These are phyloP conservation scores for Seiridium unicorne DNA, from an alignment of 2,329 filamentous ascomycete genomes.

Conservation along the genomic window DNA sequence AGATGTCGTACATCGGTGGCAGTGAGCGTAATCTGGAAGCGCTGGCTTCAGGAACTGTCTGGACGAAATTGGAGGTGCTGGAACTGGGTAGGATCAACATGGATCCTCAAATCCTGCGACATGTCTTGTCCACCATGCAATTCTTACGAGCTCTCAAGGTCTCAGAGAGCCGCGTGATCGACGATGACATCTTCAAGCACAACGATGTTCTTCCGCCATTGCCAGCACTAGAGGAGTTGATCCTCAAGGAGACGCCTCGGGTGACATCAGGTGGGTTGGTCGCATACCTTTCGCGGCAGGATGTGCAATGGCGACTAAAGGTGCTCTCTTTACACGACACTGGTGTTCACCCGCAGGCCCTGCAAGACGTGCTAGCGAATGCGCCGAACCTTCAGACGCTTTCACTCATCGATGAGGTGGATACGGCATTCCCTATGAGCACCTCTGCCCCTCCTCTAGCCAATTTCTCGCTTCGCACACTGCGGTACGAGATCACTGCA, in stretches of 20 bases:
- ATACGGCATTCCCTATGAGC: constrained; percentile 46
- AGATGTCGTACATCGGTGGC: constrained; percentile 82
- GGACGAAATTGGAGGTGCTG: constrained; percentile 70
- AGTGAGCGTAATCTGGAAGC: constrained; percentile 75
- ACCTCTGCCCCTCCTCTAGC: constrained; percentile 59
- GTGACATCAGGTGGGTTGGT: constrained; percentile 71
- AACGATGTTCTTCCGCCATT: constrained; percentile 68
- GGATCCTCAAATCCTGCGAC: constrained; percentile 68
- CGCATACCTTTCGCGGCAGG: constrained; percentile 62
- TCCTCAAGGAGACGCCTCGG: constrained; percentile 67
- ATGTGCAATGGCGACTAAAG: constrained; percentile 59
- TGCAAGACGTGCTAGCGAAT: constrained; percentile 60
- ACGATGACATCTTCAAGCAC: constrained; percentile 72
- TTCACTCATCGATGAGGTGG: constrained; percentile 50
- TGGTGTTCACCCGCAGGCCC: constrained; percentile 60
- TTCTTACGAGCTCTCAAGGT: constrained; percentile 74
- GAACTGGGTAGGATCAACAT: constrained; percentile 68
- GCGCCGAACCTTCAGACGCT: constrained; percentile 58
- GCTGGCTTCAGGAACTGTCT: constrained; percentile 63
- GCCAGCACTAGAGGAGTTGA: constrained; percentile 71
- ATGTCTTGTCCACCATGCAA: constrained; percentile 66
- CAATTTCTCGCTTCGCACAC: constrained; percentile 66
- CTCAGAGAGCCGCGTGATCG: constrained; percentile 65
- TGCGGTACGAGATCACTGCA: constrained; percentile 82
- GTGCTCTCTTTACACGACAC: constrained; percentile 72